Evolutionary conservation across 2,329 filamentous ascomycete species (phyloP), one percentile per base, ranked within the genome.

Genomic region (Lecanosticta acicola): DNA sequence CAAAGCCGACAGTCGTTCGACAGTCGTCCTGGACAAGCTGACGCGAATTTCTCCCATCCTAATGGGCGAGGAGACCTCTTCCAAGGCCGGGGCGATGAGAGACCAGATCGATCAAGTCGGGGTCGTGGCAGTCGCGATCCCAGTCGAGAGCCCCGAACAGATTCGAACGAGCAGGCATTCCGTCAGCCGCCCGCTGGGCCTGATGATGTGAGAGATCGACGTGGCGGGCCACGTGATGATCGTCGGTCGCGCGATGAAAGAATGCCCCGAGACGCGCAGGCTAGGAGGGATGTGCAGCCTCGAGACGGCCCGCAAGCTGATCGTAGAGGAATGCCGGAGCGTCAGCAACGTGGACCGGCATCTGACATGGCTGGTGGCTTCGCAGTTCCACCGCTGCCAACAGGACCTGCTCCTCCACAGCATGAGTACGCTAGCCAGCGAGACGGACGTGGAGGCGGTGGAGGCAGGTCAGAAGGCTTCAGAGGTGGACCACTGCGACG

Each of bases 41-140:
- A 32, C 13, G 36, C 24, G 24, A 11, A 11, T 29, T 29, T 29
- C 11, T 5, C 7, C 5, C 24, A 45, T 19, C 29, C 43, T 16
- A 24, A 43, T 33, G 26, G 18, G 16, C 45, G 51, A 20, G 43
- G 39, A 7, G 58, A 61, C 44, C 52, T 57, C 3, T 58, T 60
- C 29, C 52, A 58, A 16, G 17, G 24, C 16, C 45, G 46, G 14
- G 50, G 52, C 16, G 51, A 55, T 32, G 33, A 46, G 10, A 51
- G 55, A 45, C 56, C 50, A 38, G 57, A 62, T 13, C 51, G 59
- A n/a, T 32, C 18, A 2, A 41, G 38, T n/a, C 46, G 49, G 17
- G 50, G 53, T 13, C 56, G 51, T 7, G 43, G 53, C 36, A 59
- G 60, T 36, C 58, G 61, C 21, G 48, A 62, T 26, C 45, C 57